Percentiles rank a stretch among this genome's conserved stretches.
Evolutionary conservation across 2,329 filamentous ascomycete species (phyloP).

Genomic region (Epichloe bromicola): DNA sequence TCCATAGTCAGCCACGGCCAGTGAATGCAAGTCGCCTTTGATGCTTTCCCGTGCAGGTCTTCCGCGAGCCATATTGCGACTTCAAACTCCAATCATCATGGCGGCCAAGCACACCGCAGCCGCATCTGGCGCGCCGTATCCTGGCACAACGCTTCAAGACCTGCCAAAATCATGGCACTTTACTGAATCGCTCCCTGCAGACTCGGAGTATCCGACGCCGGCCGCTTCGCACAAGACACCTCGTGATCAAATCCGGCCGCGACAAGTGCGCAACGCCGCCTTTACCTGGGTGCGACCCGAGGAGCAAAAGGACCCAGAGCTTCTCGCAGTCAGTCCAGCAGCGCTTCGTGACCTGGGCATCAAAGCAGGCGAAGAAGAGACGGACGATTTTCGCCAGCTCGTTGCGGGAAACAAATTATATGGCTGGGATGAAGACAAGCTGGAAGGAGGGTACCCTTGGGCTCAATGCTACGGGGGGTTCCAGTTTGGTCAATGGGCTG

Average conservation of each 20-base stretch:
- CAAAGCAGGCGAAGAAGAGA: slow-evolving; percentile 50
- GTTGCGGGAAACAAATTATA: slow-evolving; percentile 74
- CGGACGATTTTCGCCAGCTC: slow-evolving; percentile 60
- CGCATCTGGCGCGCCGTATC: slow-evolving; percentile 1
- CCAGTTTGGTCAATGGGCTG: slow-evolving; percentile 78
- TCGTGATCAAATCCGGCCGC: slow-evolving; percentile 62
- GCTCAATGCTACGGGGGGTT: slow-evolving; percentile 93
- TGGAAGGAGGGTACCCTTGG: slow-evolving; percentile 79
- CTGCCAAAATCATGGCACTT: slow-evolving; percentile 54
- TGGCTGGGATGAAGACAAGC: slow-evolving; percentile 57
- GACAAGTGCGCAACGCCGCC: slow-evolving; percentile 70
- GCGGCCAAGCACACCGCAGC: slow-evolving; percentile 21
- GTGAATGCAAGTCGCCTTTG: slow-evolving; percentile 10
- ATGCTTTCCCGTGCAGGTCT: slow-evolving; percentile 23
- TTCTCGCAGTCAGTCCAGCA: slow-evolving; percentile 66
- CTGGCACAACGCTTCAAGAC: slow-evolving; percentile 30
- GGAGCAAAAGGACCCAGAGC: slow-evolving; percentile 54
- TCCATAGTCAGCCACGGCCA: not conserved
- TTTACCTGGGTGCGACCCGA: slow-evolving; percentile 89
- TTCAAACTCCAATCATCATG: slow-evolving; percentile 15
- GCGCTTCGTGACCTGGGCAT: slow-evolving; percentile 77
- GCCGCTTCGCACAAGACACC: slow-evolving; percentile 69
- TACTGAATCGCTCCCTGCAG: slow-evolving; percentile 57
- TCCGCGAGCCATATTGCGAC: slow-evolving; percentile 18
- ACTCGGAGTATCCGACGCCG: slow-evolving; percentile 68